These are phyloP conservation scores for Pseudocercospora macadamiae DNA, from an alignment of 2,329 filamentous ascomycete genomes.

Conservation along the genomic window DNA sequence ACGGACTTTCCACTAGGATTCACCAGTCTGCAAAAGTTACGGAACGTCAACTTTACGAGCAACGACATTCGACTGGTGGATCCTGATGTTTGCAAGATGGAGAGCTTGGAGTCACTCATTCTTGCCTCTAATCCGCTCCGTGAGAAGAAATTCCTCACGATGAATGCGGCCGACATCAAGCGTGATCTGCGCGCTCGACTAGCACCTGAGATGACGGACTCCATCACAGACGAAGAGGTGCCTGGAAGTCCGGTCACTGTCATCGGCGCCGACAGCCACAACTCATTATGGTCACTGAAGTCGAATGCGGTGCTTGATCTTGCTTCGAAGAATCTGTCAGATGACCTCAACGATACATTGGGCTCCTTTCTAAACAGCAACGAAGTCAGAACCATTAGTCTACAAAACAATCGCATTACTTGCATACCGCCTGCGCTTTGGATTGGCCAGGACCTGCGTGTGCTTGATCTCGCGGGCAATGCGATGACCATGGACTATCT, in stretches of 20 bases:
- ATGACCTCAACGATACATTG: slow-evolving; percentile 45
- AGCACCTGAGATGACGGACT: slow-evolving; percentile 57
- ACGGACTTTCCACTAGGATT: slow-evolving; percentile 76
- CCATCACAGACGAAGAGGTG: slow-evolving; percentile 30
- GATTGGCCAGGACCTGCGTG: slow-evolving; percentile 68
- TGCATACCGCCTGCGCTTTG: slow-evolving; percentile 70
- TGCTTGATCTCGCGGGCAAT: slow-evolving; percentile 49
- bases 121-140: slow-evolving; percentile 87
- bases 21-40: slow-evolving; percentile 65
- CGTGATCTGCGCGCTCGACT: slow-evolving; percentile 68
- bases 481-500: slow-evolving; percentile 65
- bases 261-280: slow-evolving; percentile 22
- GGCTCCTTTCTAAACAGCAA: slow-evolving; percentile 49
- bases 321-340: slow-evolving; percentile 41
- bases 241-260: slow-evolving; percentile 30
- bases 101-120: slow-evolving; percentile 71
- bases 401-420: slow-evolving; percentile 77
- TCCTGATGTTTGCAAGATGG: slow-evolving; percentile 77
- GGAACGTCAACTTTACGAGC: slow-evolving; percentile 78
- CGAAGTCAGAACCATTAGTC: slow-evolving; percentile 61
- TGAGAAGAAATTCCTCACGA: slow-evolving; percentile 82
- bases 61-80: slow-evolving; percentile 81
- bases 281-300: slow-evolving; percentile 34
- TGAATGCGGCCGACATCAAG: slow-evolving; percentile 81
- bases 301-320: slow-evolving; percentile 42